Evolutionary conservation across 73 alveolate species (phyloP).

Genomic region (Paramecium sexaurelia): DNA sequence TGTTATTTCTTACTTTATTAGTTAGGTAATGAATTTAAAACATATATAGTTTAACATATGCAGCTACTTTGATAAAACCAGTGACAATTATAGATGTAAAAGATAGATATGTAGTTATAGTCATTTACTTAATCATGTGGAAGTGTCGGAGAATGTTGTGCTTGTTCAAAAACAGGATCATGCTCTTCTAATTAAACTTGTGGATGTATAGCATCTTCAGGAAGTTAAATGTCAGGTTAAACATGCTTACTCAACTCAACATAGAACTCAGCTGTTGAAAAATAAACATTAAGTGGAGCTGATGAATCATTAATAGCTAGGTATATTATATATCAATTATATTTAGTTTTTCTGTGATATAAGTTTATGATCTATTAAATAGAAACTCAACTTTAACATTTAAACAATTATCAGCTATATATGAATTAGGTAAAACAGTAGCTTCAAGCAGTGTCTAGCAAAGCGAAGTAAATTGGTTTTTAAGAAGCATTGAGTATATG

Average conservation of each 20-base stretch:
- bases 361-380: constrained; percentile 30
- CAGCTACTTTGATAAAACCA: neutral
- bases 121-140: neutral
- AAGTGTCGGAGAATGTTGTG: neutral
- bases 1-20: neutral
- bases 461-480: neutral
- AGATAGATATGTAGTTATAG: neutral
- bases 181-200: neutral
- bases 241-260: neutral
- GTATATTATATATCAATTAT: neutral
- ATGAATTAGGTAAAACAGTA: neutral
- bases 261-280: neutral
- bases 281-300: neutral
- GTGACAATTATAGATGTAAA: neutral
- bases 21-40: neutral
- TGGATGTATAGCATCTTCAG: neutral
- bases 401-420: neutral
- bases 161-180: neutral
- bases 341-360: neutral
- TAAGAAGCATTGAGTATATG: neutral
- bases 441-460: neutral
- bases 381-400: neutral
- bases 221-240: neutral
- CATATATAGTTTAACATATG: neutral
- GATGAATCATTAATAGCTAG: neutral